Conservation (phyloP, 257 asterid species). For the Ilex asprella region DNA sequence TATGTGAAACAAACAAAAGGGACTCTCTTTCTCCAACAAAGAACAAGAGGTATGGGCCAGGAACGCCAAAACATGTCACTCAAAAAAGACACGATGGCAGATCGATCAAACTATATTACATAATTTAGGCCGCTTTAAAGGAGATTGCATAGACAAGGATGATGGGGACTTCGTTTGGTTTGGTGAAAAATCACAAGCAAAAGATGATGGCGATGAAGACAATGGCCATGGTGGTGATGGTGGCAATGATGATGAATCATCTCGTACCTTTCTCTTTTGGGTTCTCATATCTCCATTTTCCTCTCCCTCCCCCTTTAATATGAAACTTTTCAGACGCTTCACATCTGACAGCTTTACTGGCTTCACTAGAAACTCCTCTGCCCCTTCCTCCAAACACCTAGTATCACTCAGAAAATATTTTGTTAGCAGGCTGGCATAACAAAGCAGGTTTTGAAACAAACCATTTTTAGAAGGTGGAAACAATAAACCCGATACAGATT, state of each 20-base stretch:
- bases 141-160: conserved; percentile 6
- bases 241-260: conserved; percentile 7
- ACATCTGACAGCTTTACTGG: conserved; percentile 79
- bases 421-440: neutral
- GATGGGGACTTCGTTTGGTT: conserved; percentile 2
- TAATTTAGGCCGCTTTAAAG: conserved; percentile 26
- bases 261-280: conserved; percentile 41
- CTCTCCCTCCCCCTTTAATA: conserved; percentile 35
- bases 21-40: no score
- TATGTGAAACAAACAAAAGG: conserved; percentile 3
- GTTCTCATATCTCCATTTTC: conserved; percentile 11
- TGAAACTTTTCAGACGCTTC: conserved; percentile 43
- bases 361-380: conserved; percentile 75
- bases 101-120: conserved; percentile 2
- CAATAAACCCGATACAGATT: neutral
- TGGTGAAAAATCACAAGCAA: conserved; percentile 12
- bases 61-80: no score
- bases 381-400: conserved; percentile 90
- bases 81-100: no score
- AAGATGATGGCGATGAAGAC: conserved; percentile 14
- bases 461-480: neutral
- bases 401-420: neutral
- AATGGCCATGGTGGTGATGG: conserved; percentile 11
- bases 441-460: no score
- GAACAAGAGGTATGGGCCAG: no score